Evolutionary conservation across 495 filamentous ascomycete species (phyloP), one percentile per base, ranked within the genome.

Genomic region (Penicillium pulvis): DNA sequence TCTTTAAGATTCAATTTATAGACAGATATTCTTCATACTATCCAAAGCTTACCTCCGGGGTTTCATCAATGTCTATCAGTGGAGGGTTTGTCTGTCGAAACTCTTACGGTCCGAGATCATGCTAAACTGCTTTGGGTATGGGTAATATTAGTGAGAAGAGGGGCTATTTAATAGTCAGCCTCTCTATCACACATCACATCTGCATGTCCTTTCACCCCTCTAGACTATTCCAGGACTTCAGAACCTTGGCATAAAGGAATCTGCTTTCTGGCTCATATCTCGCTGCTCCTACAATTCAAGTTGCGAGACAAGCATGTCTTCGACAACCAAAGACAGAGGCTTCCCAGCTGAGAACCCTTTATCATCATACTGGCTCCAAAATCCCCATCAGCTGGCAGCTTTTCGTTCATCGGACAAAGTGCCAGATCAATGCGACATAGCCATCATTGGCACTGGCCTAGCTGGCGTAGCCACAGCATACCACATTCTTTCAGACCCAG

Each of bases 371-470:
- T 47, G 45, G 45, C 20, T 47, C 5, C 20, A 47, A 12, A 7
- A 47, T 11, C 45, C 45, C 23, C 45, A 47, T 47, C 23, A 4
- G 11, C 23, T 47, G 14, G 45, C 45, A 9, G 12, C 24, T 16
- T 47, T 47, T 16, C 20, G 20, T 4, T 47, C 20, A 24, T 47
- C 45, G 24, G 45, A 47, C 4, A 12, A 14, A 24, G 45, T 56
- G 6, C 53, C 53, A 16, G 12, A 47, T 20, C 28, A 49, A 49
- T 56, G 43, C 31, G 53, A 56, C 36, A 39, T 56, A 16, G 42
- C 44, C 6, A 49, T 56, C 16, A 56, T 56, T 28, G 53, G 53
- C 31, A 39, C 53, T n/a, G 53, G 53, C 4, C 31, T 56, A 26
- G 28, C 53, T 7, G 53, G 53, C 16, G 53, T 47, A 6, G 42